Evolutionary conservation across 2,329 filamentous ascomycete species (phyloP), one percentile per base, ranked within the genome.

Genomic region (Sphaerulina vaccinii): DNA sequence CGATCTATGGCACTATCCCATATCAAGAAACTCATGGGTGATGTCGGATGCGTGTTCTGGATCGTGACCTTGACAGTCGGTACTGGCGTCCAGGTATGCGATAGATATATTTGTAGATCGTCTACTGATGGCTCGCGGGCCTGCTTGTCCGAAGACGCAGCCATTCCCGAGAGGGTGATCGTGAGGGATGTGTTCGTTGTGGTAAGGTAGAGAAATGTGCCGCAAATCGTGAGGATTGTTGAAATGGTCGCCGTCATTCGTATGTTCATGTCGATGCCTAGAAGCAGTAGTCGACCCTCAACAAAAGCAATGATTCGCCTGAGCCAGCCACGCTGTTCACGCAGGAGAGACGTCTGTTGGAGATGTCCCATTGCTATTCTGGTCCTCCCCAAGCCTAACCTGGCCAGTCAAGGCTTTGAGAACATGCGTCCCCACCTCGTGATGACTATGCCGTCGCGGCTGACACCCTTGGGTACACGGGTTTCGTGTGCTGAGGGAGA

Each of bases 1-100:
- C 63, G 53, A 50, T 75, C 72, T 36, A 75, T 59, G 4, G 72
- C 72, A 1, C 71, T 71, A 40, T 68, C 65, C 72, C 72, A 75
- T 56, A 64, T 68, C 15, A 75, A 59, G 6, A 75, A 44, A 0
- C 71, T 71, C 50, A 70, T 67, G 1, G 68, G 58, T 2, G 64
- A 64, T 7, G 62, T 55, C 1, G 66, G 63, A 37, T 64, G 63
- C 33, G 60, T 63, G 49, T 74, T 74, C 8, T 66, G 65, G 41
- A 73, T 57, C 1, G 66, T 70, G 18, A 73, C 63, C 11, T 66
- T 61, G 10, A 73, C 42, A 2, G 44, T 49, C 18, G 51, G 42
- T 21, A 32, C 24, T 18, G 51, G 39, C 9, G 18, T 22, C 39
- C 43, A 37, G 23, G 38, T 37, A 32, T 45, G 42, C 18, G 51